Evolutionary conservation across 2,329 filamentous ascomycete species (phyloP).

Genomic region (Pyrenochaeta sp.): DNA sequence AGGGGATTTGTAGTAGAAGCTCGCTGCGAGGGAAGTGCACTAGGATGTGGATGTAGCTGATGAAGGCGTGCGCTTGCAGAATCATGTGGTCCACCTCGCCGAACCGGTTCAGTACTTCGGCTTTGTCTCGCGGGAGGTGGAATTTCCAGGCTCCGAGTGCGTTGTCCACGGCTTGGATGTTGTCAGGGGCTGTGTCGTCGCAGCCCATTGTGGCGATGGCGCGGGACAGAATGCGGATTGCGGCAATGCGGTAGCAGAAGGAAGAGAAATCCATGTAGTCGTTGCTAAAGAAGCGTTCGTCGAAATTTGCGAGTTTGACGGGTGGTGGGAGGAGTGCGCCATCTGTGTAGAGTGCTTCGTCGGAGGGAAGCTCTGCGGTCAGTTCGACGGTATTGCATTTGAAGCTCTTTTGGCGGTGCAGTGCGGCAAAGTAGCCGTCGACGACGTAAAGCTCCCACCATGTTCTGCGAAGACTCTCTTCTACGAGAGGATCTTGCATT

Average conservation of each 20-base stretch:
- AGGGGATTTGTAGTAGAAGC: no score
- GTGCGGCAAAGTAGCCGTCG: slow-evolving; percentile 80
- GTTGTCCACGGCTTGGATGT: slow-evolving; percentile 63
- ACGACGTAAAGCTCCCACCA: slow-evolving; percentile 85
- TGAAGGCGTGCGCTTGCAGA: slow-evolving; percentile 84
- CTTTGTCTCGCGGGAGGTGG: slow-evolving; percentile 75
- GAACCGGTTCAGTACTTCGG: slow-evolving; percentile 69
- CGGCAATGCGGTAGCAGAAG: slow-evolving; percentile 80
- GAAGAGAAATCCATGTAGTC: slow-evolving; percentile 77
- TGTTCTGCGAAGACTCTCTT: slow-evolving; percentile 82
- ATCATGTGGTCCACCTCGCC: slow-evolving; percentile 82
- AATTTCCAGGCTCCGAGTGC: slow-evolving; percentile 75
- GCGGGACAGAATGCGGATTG: slow-evolving; percentile 75
- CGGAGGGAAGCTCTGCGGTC: slow-evolving; percentile 78
- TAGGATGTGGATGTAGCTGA: slow-evolving; percentile 43
- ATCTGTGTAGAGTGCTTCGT: slow-evolving; percentile 68
- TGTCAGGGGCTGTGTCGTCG: slow-evolving; percentile 37
- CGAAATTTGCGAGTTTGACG: slow-evolving; percentile 72
- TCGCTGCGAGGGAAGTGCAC: slow-evolving; percentile 25
- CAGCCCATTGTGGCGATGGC: slow-evolving; percentile 63
- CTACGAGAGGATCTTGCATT: slow-evolving; percentile 67
- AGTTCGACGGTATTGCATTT: slow-evolving; percentile 67
- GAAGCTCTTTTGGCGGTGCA: slow-evolving; percentile 73
- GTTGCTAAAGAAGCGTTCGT: slow-evolving; percentile 73
- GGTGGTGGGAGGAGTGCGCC: slow-evolving; percentile 17